Evolutionary conservation across 352 stramenopile genomes (phyloP).

Genomic region (Pythium insidiosum): DNA sequence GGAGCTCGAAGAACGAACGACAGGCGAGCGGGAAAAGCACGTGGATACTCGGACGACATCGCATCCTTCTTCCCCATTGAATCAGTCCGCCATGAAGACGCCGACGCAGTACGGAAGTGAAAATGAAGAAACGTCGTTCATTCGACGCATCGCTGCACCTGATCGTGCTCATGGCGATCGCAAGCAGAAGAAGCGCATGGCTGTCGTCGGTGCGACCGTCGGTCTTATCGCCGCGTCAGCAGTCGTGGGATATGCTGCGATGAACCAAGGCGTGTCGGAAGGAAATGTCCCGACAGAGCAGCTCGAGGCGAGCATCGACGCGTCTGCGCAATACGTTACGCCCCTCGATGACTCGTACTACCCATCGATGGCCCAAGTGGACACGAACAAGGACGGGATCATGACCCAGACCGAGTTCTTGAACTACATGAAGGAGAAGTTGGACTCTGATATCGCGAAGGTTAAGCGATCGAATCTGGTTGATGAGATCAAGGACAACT

Average conservation of each 20-base stretch:
- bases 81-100: constrained; percentile 35
- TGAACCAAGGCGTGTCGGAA: constrained; percentile 6
- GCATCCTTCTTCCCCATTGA: not conserved
- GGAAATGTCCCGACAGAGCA: constrained; percentile 15
- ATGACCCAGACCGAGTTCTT: constrained; percentile 32
- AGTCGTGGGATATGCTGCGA: constrained; percentile 30
- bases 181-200: constrained; percentile 37
- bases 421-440: constrained; percentile 16
- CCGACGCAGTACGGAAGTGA: constrained; percentile 41
- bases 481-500: constrained; percentile 23
- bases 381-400: constrained; percentile 22
- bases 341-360: constrained; percentile 31
- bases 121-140: constrained; percentile 54
- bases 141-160: constrained; percentile 36
- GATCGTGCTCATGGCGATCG: constrained; percentile 25
- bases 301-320: constrained; percentile 18
- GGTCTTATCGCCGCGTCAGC: constrained; percentile 28
- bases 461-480: constrained; percentile 23
- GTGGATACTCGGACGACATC: not conserved
- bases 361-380: constrained; percentile 25
- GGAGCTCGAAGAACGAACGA: no score
- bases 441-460: constrained; percentile 14
- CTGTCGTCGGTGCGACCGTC: constrained; percentile 25
- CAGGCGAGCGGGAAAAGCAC: no score
- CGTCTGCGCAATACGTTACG: constrained; percentile 21